These are phyloP conservation scores for Penicillium oxalicum DNA, from an alignment of 2,329 filamentous ascomycete genomes.

Conservation along the genomic window DNA sequence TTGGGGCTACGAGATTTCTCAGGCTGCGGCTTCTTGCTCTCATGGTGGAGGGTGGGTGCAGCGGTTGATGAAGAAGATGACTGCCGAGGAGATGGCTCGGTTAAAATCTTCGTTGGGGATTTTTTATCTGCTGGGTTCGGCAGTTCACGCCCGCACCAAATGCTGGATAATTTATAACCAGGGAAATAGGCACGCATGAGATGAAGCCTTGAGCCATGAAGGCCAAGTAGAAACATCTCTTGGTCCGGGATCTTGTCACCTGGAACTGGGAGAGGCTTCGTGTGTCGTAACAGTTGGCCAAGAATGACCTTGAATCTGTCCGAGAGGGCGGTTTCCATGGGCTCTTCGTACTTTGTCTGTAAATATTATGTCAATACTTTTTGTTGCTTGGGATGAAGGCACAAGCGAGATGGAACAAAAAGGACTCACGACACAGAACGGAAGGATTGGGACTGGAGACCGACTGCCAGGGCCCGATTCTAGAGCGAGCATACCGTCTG, in stretches of 20 bases:
- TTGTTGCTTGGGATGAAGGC: neutral
- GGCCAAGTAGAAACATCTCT: conserved; percentile 24
- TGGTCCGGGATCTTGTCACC: conserved; percentile 26
- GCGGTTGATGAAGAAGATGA: neutral
- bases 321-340: conserved; percentile 14
- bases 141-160: conserved; percentile 20
- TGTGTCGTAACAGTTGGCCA: conserved; percentile 18
- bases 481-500: conserved; percentile 16
- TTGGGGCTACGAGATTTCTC: neutral
- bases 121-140: neutral
- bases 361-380: neutral
- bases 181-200: conserved; percentile 26
- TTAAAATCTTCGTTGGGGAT: neutral
- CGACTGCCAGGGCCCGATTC: conserved; percentile 11
- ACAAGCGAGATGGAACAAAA: neutral
- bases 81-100: neutral
- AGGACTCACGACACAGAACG: conserved; percentile 18
- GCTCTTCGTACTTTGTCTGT: conserved; percentile 14
- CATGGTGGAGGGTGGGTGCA: neutral
- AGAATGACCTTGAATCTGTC: conserved; percentile 26
- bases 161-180: conserved; percentile 21
- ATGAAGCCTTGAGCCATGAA: conserved; percentile 26
- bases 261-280: conserved; percentile 12
- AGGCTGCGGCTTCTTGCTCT: neutral
- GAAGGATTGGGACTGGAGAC: conserved; percentile 11